Evolutionary conservation across 345 rosid species (phyloP).

Genomic region (Odontarrhena argentea): DNA sequence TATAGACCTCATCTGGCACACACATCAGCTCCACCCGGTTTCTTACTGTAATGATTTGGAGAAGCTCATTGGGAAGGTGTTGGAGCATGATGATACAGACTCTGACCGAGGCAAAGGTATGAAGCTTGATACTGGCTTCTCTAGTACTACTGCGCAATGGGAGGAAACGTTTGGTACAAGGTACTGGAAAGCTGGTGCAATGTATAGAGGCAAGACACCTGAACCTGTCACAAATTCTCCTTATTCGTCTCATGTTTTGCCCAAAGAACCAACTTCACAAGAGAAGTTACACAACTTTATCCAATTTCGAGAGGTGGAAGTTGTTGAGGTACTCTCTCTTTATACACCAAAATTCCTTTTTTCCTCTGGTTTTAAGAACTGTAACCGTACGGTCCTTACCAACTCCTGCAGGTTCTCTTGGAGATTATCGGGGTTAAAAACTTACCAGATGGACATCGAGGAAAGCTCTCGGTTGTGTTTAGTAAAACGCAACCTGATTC

Average conservation of each 20-base stretch:
- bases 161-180: slow-evolving; percentile 80
- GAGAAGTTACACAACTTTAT: slow-evolving; percentile 40
- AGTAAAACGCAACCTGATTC: slow-evolving; percentile 74
- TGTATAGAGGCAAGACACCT: slow-evolving; percentile 81
- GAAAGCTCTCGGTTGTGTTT: slow-evolving; percentile 57
- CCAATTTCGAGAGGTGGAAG: slow-evolving; percentile 56
- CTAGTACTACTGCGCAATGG: slow-evolving; percentile 82
- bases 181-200: slow-evolving; percentile 93
- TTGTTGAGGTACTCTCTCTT: slow-evolving; percentile 64
- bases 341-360: not conserved
- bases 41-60: slow-evolving; percentile 70
- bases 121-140: slow-evolving; percentile 84
- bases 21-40: slow-evolving; percentile 88
- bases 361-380: not conserved
- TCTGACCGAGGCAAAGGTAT: slow-evolving; percentile 87
- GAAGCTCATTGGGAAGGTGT: slow-evolving; percentile 63
- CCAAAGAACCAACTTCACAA: slow-evolving; percentile 41
- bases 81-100: slow-evolving; percentile 94
- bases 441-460: slow-evolving; percentile 70
- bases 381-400: slow-evolving; percentile 6
- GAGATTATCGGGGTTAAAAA: slow-evolving; percentile 65
- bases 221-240: slow-evolving; percentile 61
- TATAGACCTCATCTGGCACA: slow-evolving; percentile 96
- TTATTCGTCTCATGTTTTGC: slow-evolving; percentile 41
- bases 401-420: slow-evolving; percentile 35